A percentile compares a stretch with the other conserved stretches of the same genome.
phyloP scores from a whole-genome alignment of 352 stramenopile species.

The Globisporangium okanoganense region DNA sequence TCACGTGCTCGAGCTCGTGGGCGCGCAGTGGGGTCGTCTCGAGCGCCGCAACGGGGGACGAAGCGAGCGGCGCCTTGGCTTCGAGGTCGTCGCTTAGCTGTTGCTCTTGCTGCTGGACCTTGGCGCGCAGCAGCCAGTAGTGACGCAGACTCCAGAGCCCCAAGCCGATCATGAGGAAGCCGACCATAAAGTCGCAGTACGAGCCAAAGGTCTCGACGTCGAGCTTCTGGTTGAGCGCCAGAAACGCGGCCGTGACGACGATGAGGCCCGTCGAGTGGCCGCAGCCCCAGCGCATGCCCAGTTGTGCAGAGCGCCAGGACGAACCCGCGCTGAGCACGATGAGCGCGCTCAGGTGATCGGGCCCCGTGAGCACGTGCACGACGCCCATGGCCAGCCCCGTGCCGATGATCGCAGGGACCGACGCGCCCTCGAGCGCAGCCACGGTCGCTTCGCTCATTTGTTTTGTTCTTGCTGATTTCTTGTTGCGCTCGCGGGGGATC shows the following conservation, averaged over 20 bases:
- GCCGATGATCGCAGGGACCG: slow-evolving; percentile 28
- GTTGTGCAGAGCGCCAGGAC: slow-evolving; percentile 64
- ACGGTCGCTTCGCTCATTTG: slow-evolving; percentile 11
- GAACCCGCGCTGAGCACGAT: slow-evolving; percentile 76
- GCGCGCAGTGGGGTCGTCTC: slow-evolving; percentile 33
- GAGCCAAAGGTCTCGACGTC: slow-evolving; percentile 47
- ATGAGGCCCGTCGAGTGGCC: slow-evolving; percentile 84
- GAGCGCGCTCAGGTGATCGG: slow-evolving; percentile 85
- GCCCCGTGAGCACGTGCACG: slow-evolving; percentile 52
- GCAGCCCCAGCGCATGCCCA: slow-evolving; percentile 88
- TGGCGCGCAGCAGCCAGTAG: slow-evolving; percentile 36
- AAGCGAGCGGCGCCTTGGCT: neutral
- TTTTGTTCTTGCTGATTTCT: neutral
- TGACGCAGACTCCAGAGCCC: slow-evolving; percentile 54
- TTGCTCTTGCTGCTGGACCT: slow-evolving; percentile 19
- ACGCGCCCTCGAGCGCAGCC: slow-evolving; percentile 32
- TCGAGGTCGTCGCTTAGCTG: slow-evolving; percentile 2
- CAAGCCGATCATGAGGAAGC: slow-evolving; percentile 66
- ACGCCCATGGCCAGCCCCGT: slow-evolving; percentile 43
- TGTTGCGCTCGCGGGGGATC: neutral
- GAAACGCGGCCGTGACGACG: slow-evolving; percentile 54
- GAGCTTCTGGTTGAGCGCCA: slow-evolving; percentile 43
- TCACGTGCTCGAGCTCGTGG: slow-evolving; percentile 26
- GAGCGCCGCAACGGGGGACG: slow-evolving; percentile 4
- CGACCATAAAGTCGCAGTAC: slow-evolving; percentile 69